A percentile compares a stretch with the other conserved stretches of the same genome.
These are phyloP conservation scores for Penicillium cataractarum DNA, from an alignment of 495 filamentous ascomycete genomes.

Conservation along the genomic window DNA sequence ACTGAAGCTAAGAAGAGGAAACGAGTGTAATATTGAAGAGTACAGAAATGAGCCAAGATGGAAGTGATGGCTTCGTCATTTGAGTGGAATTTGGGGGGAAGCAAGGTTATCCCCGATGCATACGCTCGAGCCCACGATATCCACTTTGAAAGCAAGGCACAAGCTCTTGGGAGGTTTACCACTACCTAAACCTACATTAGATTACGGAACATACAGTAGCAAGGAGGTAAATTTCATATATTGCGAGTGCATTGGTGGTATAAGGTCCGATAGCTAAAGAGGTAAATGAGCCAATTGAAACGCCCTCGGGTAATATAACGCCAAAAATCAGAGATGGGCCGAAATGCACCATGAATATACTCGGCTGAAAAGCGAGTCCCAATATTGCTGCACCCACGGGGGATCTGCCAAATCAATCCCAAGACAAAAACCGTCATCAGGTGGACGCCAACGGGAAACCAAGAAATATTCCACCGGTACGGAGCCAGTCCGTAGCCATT, in stretches of 20 bases:
- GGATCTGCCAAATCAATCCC: neutral
- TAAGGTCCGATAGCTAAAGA: constrained; percentile 12
- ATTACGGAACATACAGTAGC: neutral
- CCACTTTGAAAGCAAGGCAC: neutral
- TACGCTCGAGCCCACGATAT: neutral
- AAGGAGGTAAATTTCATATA: constrained; percentile 7
- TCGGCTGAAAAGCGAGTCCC: neutral
- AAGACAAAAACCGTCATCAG: constrained; percentile 3
- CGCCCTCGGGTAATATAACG: constrained; percentile 14
- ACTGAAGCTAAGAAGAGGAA: constrained; percentile 3
- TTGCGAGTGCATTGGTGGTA: constrained; percentile 21
- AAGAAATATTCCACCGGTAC: constrained; percentile 12
- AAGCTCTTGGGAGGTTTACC: neutral
- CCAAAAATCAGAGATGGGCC: constrained; percentile 12
- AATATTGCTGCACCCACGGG: constrained; percentile 2
- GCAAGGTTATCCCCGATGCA: neutral
- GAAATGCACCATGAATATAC: neutral
- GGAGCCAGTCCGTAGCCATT: constrained; percentile 20
- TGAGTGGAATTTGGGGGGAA: neutral
- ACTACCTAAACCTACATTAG: neutral
- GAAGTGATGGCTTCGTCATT: neutral
- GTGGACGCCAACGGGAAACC: constrained; percentile 12
- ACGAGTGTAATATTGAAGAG: neutral
- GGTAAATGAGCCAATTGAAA: constrained; percentile 10
- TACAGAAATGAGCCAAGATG: neutral